Evolutionary conservation across 176 grass and related monocot species (phyloP).

Genomic region (Oryza glumipatula): DNA sequence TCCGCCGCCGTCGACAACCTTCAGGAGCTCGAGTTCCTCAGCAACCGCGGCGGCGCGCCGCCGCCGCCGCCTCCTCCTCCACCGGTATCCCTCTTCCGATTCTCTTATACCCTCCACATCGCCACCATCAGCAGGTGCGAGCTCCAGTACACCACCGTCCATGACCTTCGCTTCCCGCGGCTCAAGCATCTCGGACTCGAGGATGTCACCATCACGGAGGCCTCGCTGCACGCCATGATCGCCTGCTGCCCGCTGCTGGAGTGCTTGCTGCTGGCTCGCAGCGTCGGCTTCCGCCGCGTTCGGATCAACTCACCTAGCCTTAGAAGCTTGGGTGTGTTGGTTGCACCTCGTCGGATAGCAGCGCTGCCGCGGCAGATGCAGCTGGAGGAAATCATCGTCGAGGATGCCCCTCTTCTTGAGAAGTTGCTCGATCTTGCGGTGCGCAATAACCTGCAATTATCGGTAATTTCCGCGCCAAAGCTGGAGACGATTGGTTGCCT

Average conservation of each 20-base stretch:
- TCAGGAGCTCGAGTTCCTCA: no score
- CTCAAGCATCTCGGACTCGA: not conserved
- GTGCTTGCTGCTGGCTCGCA: not conserved
- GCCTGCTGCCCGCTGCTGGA: not conserved
- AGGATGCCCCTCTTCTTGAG: slow-evolving; percentile 4
- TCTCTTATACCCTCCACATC: not conserved
- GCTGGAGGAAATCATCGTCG: not conserved
- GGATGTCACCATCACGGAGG: not conserved
- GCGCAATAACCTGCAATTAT: not conserved
- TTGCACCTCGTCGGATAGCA: not conserved
- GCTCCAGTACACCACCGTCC: not conserved
- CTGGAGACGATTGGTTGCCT: not conserved
- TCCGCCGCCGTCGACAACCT: no score
- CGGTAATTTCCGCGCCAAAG: not conserved
- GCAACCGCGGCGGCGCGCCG: no score
- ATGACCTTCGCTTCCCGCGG: not conserved
- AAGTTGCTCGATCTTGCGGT: not conserved
- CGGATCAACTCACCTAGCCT: slow-evolving; percentile 14
- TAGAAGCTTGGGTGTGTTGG: not conserved
- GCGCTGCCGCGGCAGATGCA: no score
- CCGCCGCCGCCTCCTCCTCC: slow-evolving; percentile 26
- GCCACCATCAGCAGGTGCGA: not conserved
- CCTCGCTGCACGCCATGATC: not conserved
- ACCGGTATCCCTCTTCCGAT: slow-evolving; percentile 36
- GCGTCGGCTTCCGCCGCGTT: not conserved